phyloP scores from a whole-genome alignment of 2,329 filamentous ascomycete species.

The Dichotomopilus funicola region DNA sequence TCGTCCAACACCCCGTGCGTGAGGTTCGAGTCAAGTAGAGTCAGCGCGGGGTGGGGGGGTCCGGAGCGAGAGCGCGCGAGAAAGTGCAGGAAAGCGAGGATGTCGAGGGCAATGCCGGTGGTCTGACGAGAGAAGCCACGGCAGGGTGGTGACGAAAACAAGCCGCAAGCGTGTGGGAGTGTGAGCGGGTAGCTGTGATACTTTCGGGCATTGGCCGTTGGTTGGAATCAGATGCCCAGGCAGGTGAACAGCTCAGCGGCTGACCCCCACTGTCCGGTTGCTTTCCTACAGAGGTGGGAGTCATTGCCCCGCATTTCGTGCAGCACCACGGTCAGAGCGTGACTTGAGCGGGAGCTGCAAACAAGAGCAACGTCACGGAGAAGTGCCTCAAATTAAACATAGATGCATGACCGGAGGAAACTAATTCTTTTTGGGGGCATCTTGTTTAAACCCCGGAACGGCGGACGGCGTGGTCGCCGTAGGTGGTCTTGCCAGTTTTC shows the following conservation, averaged over 20 bases:
- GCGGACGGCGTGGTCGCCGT: too few relatives aligned
- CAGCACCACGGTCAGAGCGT: background rate
- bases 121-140: background rate
- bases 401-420: too few relatives aligned
- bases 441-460: too few relatives aligned
- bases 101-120: background rate
- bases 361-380: background rate
- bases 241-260: background rate
- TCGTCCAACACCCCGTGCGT: slow-evolving; percentile 5
- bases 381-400: background rate
- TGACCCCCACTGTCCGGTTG: slow-evolving; percentile 10
- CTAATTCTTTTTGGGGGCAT: too few relatives aligned
- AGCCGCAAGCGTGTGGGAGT: too few relatives aligned
- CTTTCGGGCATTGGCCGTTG: background rate
- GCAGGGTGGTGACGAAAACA: background rate
- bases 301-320: slow-evolving; percentile 7
- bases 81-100: background rate
- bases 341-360: background rate
- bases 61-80: background rate
- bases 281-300: background rate
- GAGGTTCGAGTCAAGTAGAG: background rate
- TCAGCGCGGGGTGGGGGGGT: background rate
- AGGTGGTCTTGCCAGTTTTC: too few relatives aligned
- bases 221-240: background rate
- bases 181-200: background rate